Base-by-base conservation (phyloP, 2,329 filamentous ascomycete genomes). In the Ophiostoma piceae region DNA sequence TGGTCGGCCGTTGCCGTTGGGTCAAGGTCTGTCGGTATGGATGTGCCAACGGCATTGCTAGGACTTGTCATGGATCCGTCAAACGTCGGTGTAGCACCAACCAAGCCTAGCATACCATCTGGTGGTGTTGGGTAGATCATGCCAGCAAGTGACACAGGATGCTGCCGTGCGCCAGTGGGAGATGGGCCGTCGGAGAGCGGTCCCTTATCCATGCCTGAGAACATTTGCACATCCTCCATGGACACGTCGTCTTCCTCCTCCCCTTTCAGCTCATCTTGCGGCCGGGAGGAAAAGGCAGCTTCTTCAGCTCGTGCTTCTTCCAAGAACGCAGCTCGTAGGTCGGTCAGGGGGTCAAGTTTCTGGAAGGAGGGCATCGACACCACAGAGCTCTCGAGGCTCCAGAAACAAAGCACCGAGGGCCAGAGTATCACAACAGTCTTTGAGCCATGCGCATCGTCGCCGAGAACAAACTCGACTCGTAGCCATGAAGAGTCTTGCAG, bases 51-150 rank as follows among this genome's bases (percentile, higher is more conserved):
- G 14, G 29, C 29, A 62, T 62, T 62, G 3, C 81, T 83, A 0
- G 87, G 87, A 68, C 87, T 89, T 1, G 84, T 84, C 1, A 80
- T 79, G 1, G 80, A 81, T 5, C 83, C 84, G 70, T 89, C 87
- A 68, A 88, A 81, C 1, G 84, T 84, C 3, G 86, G 84, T 0
- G 85, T 85, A 7, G 84, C 81, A 2, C 83, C 87, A 11, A 82
- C 78, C 1, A 79, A 78, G 68, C 82, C 82, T 57, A 87, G 87
- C 22, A 89, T 79, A 16, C 83, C 88, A 75, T 91, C 89, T 12
- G 90, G 90, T 1, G 90, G 90, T 6, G 90, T 92, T 9, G 88
- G 89, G 76, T 92, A 92, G 78, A 92, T 84, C 32, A 81, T 71
- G 8, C 74, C 71, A 1, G 76, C 71, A 2, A 73, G 65, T 12